Conservation (phyloP, 331 rosid genomes). For the Pyracantha coccinea region DNA sequence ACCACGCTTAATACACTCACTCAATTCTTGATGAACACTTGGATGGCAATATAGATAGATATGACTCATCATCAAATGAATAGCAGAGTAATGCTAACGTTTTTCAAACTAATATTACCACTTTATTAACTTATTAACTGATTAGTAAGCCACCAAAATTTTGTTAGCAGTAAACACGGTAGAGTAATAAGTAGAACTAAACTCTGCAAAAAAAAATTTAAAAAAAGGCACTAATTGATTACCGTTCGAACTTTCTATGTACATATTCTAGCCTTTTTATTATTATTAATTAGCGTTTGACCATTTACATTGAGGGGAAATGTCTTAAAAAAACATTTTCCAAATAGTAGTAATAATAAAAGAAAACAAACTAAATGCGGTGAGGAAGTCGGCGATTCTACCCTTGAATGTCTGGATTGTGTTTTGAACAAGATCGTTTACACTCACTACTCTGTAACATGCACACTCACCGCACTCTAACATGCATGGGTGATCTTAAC, state of each 20-base stretch:
- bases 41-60: background rate
- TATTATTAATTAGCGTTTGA: background rate
- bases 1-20: background rate
- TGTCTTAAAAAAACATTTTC: background rate
- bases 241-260: too few species aligned
- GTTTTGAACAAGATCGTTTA: background rate
- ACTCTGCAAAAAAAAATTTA: too few species aligned
- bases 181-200: too few species aligned
- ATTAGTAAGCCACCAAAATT: too few species aligned
- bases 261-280: too few species aligned
- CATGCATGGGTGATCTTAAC: conserved; percentile 6
- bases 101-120: background rate
- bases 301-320: background rate
- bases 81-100: background rate
- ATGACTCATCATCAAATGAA: background rate
- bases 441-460: background rate
- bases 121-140: background rate
- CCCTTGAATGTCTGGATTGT: background rate
- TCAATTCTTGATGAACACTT: background rate
- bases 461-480: background rate
- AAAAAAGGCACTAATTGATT: too few species aligned
- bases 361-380: background rate
- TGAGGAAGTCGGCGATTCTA: background rate
- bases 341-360: background rate
- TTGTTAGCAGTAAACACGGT: too few species aligned